phyloP scores from a whole-genome alignment of 179 eudicot species.

The Heliamphora pulchella region DNA sequence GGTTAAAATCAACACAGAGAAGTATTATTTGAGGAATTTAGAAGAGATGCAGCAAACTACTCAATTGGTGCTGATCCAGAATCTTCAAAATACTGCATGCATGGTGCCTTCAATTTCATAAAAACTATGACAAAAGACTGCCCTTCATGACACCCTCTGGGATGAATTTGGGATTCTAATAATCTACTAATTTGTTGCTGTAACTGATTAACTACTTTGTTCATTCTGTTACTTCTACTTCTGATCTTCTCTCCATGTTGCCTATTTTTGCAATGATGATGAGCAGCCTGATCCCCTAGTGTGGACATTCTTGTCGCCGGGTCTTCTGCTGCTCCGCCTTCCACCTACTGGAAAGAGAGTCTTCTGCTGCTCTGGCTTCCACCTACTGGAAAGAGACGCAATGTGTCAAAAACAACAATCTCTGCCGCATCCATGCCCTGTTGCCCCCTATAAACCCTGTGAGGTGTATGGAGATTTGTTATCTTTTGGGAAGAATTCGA shows the following conservation, averaged over 20 bases:
- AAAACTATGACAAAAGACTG: constrained; percentile 9
- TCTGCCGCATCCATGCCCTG: constrained; percentile 36
- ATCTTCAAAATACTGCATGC: background rate
- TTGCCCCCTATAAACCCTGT: too few relatives aligned
- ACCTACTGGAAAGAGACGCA: too few relatives aligned
- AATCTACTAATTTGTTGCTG: too few relatives aligned
- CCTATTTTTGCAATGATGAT: background rate
- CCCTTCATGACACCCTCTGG: constrained; percentile 9
- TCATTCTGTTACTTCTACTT: background rate
- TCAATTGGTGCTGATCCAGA: constrained; percentile 20
- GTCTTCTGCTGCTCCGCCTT: constrained; percentile 23
- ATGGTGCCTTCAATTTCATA: constrained; percentile 5
- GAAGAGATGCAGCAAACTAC: constrained; percentile 28
- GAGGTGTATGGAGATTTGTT: too few relatives aligned
- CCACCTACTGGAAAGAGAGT: background rate
- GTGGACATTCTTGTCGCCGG: constrained; percentile 28
- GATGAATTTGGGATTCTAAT: constrained; percentile 24
- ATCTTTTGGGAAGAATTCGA: too few relatives aligned
- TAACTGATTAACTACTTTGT: background rate
- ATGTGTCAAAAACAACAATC: constrained; percentile 16
- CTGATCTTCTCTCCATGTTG: background rate
- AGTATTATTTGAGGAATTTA: too few relatives aligned
- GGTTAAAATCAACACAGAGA: too few relatives aligned
- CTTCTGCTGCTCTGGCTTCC: too few relatives aligned
- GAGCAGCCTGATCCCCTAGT: constrained; percentile 28